Percentiles rank a stretch among this genome's conserved stretches.
Conservation (phyloP, 2,329 filamentous ascomycete genomes). For the Exutisphaerella laricina region DNA sequence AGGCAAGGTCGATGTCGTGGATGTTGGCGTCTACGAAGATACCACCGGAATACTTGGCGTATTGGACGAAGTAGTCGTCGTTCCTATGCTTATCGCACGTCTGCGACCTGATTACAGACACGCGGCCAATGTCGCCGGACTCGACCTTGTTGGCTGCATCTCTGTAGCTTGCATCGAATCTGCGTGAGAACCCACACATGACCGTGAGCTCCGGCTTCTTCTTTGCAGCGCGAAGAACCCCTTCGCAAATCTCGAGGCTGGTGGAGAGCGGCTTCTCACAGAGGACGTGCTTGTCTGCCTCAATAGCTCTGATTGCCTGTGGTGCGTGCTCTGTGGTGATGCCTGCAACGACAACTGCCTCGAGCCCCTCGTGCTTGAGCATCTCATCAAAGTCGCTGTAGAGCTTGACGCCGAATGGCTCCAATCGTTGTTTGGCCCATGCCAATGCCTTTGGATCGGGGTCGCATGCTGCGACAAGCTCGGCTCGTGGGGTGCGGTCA, state of each 20-base stretch:
- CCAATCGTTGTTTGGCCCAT: conserved; percentile 49
- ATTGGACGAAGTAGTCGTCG: conserved; percentile 62
- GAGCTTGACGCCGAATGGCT: conserved; percentile 47
- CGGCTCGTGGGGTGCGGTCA: conserved; percentile 41
- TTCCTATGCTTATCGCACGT: conserved; percentile 63
- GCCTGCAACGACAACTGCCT: conserved; percentile 52
- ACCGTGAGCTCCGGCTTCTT: conserved; percentile 57
- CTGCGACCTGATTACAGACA: conserved; percentile 58
- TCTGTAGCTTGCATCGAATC: conserved; percentile 62
- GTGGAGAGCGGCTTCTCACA: conserved; percentile 59
- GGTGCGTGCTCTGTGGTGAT: conserved; percentile 54
- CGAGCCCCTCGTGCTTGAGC: conserved; percentile 50
- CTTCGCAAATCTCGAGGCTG: conserved; percentile 53
- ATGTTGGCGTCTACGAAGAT: conserved; percentile 68
- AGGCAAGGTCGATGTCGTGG: conserved; percentile 62
- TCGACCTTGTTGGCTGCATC: conserved; percentile 52
- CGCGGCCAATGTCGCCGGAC: conserved; percentile 53
- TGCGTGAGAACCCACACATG: conserved; percentile 60
- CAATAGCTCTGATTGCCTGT: conserved; percentile 53
- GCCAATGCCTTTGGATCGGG: conserved; percentile 38
- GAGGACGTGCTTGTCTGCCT: conserved; percentile 51
- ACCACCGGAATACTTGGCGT: conserved; percentile 59
- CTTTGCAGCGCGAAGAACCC: conserved; percentile 53
- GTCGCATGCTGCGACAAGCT: conserved; percentile 46
- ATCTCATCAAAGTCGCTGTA: conserved; percentile 54